Conservation (phyloP, 225 moss, liverwort and hornwort species). For the Neckera pumila region DNA sequence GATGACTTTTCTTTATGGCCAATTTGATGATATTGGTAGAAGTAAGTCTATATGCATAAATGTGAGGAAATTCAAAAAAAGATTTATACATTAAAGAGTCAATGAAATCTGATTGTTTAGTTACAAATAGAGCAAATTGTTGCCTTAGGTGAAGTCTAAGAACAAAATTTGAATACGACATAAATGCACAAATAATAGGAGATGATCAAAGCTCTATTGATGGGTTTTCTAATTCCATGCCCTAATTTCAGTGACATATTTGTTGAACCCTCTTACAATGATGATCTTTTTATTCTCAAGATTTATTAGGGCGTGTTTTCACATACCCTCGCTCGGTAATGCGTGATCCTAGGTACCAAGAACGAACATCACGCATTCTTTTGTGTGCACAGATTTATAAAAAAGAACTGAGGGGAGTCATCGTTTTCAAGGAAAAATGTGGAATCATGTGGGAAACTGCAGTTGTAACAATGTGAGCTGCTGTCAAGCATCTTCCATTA, state of each 20-base stretch:
- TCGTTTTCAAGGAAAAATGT: not conserved
- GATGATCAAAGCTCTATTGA: not conserved
- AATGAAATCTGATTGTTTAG: not conserved
- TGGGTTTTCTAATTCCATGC: not conserved
- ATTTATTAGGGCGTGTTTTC: not conserved
- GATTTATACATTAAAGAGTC: not conserved
- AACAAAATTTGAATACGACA: too few relatives aligned
- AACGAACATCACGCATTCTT: not conserved
- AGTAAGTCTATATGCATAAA: not conserved
- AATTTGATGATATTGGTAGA: not conserved
- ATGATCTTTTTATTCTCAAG: too few relatives aligned
- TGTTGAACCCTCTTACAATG: not conserved
- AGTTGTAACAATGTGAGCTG: not conserved
- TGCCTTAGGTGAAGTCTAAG: not conserved
- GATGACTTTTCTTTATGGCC: not conserved
- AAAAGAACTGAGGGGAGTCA: not conserved
- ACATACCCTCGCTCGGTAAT: too few relatives aligned
- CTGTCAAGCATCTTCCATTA: conserved; percentile 1
- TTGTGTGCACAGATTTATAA: not conserved
- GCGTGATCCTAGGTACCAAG: not conserved
- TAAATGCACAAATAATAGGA: not conserved
- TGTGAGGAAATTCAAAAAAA: not conserved
- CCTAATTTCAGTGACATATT: not conserved
- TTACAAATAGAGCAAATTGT: not conserved
- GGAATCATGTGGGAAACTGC: not conserved